Conservation (phyloP, 2,329 filamentous ascomycete species). For the Ceratocystis lukuohia region DNA sequence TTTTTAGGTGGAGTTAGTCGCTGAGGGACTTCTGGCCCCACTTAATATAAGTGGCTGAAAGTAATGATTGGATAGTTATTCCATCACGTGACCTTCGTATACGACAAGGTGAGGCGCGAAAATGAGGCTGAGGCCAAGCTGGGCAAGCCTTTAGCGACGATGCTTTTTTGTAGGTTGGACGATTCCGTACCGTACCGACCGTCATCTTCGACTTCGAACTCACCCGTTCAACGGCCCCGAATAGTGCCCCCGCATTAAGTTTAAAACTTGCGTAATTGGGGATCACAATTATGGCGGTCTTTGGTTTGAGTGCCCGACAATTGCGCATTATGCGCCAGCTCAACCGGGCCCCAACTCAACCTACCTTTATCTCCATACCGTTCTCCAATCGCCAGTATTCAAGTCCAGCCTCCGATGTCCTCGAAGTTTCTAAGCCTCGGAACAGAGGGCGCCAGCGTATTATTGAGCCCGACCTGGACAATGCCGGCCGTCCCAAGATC, state of each 20-base stretch:
- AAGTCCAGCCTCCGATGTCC: conserved; percentile 5
- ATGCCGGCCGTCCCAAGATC: conserved; percentile 18
- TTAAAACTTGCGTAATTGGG: neutral
- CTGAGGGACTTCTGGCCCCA: conserved; percentile 12
- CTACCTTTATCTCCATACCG: neutral
- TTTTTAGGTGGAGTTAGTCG: conserved; percentile 18
- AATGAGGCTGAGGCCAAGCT: conserved; percentile 17
- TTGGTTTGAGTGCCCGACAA: conserved; percentile 24
- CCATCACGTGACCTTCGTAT: conserved; percentile 11
- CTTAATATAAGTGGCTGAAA: conserved; percentile 12
- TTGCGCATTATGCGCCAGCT: conserved; percentile 27
- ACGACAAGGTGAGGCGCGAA: conserved; percentile 12
- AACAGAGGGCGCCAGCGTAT: conserved; percentile 15
- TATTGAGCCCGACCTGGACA: conserved; percentile 19
- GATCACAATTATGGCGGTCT: conserved; percentile 18
- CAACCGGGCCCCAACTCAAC: conserved; percentile 24
- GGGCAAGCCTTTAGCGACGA: neutral
- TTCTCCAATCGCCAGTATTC: conserved; percentile 10
- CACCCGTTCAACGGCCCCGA: neutral
- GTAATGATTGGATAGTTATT: neutral
- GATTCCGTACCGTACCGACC: neutral
- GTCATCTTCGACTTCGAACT: neutral
- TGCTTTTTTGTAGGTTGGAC: conserved; percentile 1
- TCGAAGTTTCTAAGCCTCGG: neutral
- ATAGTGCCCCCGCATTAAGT: neutral